Conservation (phyloP, 108 stramenopile species). For the Mayamaea pseudoterrestris region DNA sequence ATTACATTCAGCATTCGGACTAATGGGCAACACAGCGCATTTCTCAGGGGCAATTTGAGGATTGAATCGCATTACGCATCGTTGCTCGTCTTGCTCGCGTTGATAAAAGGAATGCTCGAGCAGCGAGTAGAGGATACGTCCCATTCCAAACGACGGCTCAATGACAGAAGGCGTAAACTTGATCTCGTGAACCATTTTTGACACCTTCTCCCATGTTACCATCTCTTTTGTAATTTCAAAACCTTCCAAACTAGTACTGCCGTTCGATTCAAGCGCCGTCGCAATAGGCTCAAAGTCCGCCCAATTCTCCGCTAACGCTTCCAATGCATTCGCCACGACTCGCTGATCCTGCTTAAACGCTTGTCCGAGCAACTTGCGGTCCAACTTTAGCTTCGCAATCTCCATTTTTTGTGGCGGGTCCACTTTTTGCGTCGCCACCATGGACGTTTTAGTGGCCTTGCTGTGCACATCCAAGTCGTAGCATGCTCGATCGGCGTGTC, state of each 20-base stretch:
- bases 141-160: slow-evolving; percentile 99
- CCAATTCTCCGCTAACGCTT: slow-evolving; percentile 85
- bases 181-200: slow-evolving; percentile 86
- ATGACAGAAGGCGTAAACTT: slow-evolving; percentile 98
- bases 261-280: slow-evolving; percentile 73
- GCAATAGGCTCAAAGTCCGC: slow-evolving; percentile 84
- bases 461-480: slow-evolving; percentile 96
- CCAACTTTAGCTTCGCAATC: slow-evolving; percentile 78
- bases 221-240: slow-evolving; percentile 88
- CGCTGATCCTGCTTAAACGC: slow-evolving; percentile 89
- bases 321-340: slow-evolving; percentile 83
- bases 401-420: slow-evolving; percentile 73
- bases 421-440: slow-evolving; percentile 86
- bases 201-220: slow-evolving; percentile 76
- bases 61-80: slow-evolving; percentile 94
- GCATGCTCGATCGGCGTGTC: slow-evolving; percentile 98
- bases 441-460: slow-evolving; percentile 88
- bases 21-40: slow-evolving; percentile 89
- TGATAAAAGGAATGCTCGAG: slow-evolving; percentile 97
- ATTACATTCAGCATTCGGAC: slow-evolving; percentile 68
- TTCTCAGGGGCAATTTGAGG: slow-evolving; percentile 96
- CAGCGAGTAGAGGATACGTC: slow-evolving; percentile 94
- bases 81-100: slow-evolving; percentile 89
- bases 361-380: slow-evolving; percentile 83
- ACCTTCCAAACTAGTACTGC: slow-evolving; percentile 78